Base-by-base conservation (phyloP, 257 asterid species). In the Solanum chiquidenum region DNA sequence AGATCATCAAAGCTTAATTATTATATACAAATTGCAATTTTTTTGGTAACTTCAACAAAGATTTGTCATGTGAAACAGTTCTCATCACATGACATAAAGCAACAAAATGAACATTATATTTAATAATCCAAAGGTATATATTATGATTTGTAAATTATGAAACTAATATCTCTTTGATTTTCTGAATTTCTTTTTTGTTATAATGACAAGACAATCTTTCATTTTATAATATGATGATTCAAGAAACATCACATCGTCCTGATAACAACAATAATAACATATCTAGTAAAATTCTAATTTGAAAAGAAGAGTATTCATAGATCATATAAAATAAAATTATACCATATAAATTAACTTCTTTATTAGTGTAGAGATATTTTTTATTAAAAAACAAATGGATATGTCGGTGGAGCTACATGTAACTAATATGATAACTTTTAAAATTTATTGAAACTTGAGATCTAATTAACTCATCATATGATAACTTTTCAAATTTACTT, bases 21-120 rank as follows among this genome's bases (percentile, higher is more conserved):
- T 46, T 80, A 69, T 29, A 27, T 29, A 20, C 68, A 49, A 46
- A 80, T 80, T 18, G 85, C 68, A 29, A 18, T 80, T 37, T 29
- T 46, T 21, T 80, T 80, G 16, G 66, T 46, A 80, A 46, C 25
- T 80, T 80, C 85, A 46, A 80, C 68, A 80, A 80, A 46, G 29
- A 80, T 12, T 31, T 71, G 35, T 80, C 85, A 80, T 46, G 85
- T 80, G 85, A 80, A 71, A 46, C 9, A 29, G 20, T 11, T 80
- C 68, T 80, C 6, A 80, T 80, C 69, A 80, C 68, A 80, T 46
- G 85, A 80, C 42, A 46, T 4, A 80, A 80, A 80, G 85, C 42
- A 80, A 80, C 85, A 80, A 77, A 76, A 13, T 18, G 68, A 46
- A 27, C 42, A 7, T 80, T 46, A 3, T 9, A 8, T 9, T 46